Conservation (phyloP, 768 basidiomycete genomes). For the Termitomyces sp. region DNA sequence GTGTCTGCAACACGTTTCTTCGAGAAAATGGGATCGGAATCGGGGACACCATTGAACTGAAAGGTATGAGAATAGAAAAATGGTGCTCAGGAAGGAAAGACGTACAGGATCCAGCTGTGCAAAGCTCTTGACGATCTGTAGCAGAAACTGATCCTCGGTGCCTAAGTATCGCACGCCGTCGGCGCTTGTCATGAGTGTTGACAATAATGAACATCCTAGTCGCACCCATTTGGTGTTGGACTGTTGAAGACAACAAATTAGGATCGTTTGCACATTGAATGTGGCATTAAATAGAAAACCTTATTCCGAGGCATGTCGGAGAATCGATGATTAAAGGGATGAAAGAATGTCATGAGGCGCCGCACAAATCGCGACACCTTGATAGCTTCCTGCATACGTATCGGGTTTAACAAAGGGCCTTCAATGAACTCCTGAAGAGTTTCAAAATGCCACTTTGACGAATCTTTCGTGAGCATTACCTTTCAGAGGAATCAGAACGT, state of each 20-base stretch:
- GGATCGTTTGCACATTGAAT: neutral
- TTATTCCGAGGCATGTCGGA: conserved; percentile 72
- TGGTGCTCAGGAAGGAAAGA: neutral
- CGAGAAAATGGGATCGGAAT: conserved; percentile 80
- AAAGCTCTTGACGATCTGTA: conserved; percentile 82
- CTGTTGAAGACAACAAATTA: conserved; percentile 30
- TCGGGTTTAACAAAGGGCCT: conserved; percentile 87
- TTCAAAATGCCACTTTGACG: conserved; percentile 91
- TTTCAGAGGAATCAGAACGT: conserved; percentile 21
- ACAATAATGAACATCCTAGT: conserved; percentile 77
- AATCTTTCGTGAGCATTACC: conserved; percentile 87
- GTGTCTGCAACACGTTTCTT: conserved; percentile 77
- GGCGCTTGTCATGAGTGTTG: conserved; percentile 73
- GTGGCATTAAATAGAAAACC: conserved; percentile 27
- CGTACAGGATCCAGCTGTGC: conserved; percentile 89
- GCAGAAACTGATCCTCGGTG: conserved; percentile 79
- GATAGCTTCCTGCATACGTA: conserved; percentile 92
- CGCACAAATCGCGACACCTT: conserved; percentile 85
- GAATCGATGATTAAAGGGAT: conserved; percentile 86
- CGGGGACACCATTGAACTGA: conserved; percentile 69
- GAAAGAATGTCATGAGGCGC: conserved; percentile 90
- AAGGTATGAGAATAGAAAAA: neutral
- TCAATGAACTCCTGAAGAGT: conserved; percentile 84
- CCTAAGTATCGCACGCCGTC: conserved; percentile 82
- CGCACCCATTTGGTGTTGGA: conserved; percentile 79